These are phyloP conservation scores for Leishmania aethiopica DNA, from an alignment of 208 protist genomes.

Conservation along the genomic window DNA sequence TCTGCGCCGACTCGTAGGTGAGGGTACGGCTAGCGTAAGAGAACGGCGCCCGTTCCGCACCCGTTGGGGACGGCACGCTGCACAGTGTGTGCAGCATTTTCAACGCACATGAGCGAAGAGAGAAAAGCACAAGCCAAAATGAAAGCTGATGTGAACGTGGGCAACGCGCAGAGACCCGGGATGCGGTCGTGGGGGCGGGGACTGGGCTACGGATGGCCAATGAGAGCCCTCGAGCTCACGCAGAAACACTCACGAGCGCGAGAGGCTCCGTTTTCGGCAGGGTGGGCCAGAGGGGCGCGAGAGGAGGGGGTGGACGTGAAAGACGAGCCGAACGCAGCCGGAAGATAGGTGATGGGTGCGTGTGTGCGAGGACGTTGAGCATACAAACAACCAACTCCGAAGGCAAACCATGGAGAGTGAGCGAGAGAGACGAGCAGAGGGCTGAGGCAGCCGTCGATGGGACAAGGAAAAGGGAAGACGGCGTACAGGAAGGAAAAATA, in stretches of 20 bases:
- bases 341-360: background rate
- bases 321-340: background rate
- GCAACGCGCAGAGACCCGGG: background rate
- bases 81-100: background rate
- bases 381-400: background rate
- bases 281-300: background rate
- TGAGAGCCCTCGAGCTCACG: background rate
- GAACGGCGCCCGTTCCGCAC: slow-evolving; percentile 11
- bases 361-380: background rate
- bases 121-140: background rate
- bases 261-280: background rate
- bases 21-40: slow-evolving; percentile 13
- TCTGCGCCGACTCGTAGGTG: slow-evolving; percentile 6
- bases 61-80: background rate
- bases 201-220: background rate
- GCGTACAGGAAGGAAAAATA: background rate
- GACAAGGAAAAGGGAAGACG: background rate
- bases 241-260: background rate
- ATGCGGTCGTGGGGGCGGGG: background rate
- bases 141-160: too few species aligned
- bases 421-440: background rate
- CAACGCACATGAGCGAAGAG: too few species aligned
- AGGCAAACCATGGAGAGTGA: background rate
- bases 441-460: too few species aligned
- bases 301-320: background rate